A percentile compares a stretch with the other conserved stretches of the same genome.
Evolutionary conservation across 108 stramenopile species (phyloP).

Genomic region (Aurantiochytrium sp.): DNA sequence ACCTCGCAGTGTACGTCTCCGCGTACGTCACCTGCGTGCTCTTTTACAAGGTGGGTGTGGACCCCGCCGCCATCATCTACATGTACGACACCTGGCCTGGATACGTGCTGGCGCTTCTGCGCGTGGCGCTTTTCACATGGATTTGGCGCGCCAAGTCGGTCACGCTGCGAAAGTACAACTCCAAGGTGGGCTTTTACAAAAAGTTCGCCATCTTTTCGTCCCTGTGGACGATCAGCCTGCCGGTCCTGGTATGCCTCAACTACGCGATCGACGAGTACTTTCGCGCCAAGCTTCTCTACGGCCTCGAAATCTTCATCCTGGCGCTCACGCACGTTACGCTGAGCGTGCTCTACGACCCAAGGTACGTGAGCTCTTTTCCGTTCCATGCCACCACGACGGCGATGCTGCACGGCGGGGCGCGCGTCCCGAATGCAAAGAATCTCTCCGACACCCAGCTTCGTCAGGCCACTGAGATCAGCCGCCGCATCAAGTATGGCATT

Average conservation of each 20-base stretch:
- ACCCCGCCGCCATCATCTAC: neutral
- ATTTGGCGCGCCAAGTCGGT: neutral
- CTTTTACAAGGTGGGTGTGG: neutral
- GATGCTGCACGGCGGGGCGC: neutral
- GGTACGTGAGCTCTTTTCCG: slow-evolving; percentile 15
- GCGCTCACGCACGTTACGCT: neutral
- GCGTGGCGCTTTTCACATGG: neutral
- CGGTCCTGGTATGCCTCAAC: neutral
- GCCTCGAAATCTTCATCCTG: neutral
- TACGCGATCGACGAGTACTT: neutral
- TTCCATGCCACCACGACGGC: slow-evolving; percentile 33
- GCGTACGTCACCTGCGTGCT: neutral
- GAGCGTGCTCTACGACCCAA: slow-evolving; percentile 29
- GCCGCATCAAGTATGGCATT: neutral
- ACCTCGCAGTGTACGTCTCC: neutral
- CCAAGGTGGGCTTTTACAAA: slow-evolving; percentile 34
- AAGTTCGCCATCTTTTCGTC: slow-evolving; percentile 21
- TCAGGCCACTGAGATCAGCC: slow-evolving; percentile 20
- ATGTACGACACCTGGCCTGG: slow-evolving; percentile 29
- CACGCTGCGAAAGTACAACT: slow-evolving; percentile 8
- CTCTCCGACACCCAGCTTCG: neutral
- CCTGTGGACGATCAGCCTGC: slow-evolving; percentile 21
- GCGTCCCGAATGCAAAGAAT: too few relatives aligned
- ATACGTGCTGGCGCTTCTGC: neutral
- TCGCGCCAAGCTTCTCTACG: slow-evolving; percentile 7